Percentiles rank a stretch among this genome's conserved stretches.
Conservation (phyloP, 192 early-diverging fungal genomes). For the Nowakowskiella sp. region DNA sequence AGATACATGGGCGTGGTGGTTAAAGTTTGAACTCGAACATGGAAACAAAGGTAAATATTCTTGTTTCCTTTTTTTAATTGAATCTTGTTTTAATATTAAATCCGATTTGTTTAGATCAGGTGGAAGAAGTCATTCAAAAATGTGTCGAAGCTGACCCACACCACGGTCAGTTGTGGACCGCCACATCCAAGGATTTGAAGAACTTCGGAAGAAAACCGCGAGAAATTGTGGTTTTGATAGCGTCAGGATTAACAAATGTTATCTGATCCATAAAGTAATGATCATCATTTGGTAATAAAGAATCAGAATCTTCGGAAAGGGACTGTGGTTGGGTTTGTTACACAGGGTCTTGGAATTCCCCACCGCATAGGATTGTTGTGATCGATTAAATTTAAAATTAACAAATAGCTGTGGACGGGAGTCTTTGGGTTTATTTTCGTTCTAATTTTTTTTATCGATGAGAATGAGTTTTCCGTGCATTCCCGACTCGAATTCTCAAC, state of each 20-base stretch:
- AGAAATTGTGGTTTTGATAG: constrained; percentile 45
- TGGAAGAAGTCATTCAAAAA: constrained; percentile 47
- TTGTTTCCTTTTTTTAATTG: constrained; percentile 15
- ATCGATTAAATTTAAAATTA: too few species aligned
- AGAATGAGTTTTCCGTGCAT: too few species aligned
- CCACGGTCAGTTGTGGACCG: constrained; percentile 87
- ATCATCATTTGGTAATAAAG: too few species aligned
- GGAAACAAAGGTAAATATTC: too few species aligned
- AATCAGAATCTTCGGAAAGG: too few species aligned
- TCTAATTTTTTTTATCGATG: too few species aligned
- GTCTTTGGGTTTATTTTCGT: too few species aligned
- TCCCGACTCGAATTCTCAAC: too few species aligned
- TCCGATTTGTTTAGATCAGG: constrained; percentile 24
- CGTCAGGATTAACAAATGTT: constrained; percentile 19
- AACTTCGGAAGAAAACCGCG: constrained; percentile 60
- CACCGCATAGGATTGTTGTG: too few species aligned
- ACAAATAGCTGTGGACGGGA: too few species aligned
- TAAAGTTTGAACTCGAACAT: constrained; percentile 80
- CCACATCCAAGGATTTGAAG: constrained; percentile 63
- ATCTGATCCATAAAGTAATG: constrained; percentile 19
- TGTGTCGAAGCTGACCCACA: constrained; percentile 75
- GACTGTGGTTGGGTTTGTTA: too few species aligned
- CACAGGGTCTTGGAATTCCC: too few species aligned
- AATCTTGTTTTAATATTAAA: neutral
- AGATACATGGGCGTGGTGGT: constrained; percentile 93